Percentiles rank a stretch among this genome's conserved stretches.
phyloP scores from a whole-genome alignment of 768 basidiomycete genomes.

The Serendipita sp. region DNA sequence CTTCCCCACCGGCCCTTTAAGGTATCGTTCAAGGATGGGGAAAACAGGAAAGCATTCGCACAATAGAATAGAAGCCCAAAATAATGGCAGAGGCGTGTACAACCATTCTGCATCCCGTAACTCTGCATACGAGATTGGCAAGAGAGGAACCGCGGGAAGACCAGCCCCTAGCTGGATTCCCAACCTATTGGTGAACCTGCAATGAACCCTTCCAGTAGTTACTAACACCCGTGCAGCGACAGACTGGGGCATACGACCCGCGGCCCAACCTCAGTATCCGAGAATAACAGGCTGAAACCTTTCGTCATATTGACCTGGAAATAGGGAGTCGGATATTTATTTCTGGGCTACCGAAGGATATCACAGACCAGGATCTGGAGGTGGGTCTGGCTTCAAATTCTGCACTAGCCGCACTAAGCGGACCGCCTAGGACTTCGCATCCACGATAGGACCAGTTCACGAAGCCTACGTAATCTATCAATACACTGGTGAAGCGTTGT shows the following conservation, averaged over 20 bases:
- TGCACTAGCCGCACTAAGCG: too few species aligned
- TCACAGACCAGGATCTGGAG: neutral
- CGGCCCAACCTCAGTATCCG: neutral
- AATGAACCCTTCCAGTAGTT: neutral
- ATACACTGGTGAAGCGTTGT: neutral
- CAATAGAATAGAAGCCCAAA: neutral
- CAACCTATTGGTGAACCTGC: neutral
- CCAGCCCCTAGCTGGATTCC: neutral
- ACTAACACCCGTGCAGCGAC: neutral
- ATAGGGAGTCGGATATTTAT: neutral
- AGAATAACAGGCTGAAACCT: neutral
- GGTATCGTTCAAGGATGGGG: too few species aligned
- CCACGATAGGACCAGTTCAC: neutral
- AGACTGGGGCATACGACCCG: neutral
- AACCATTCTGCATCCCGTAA: neutral
- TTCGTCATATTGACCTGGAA: neutral
- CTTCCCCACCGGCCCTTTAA: too few species aligned
- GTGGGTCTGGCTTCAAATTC: neutral
- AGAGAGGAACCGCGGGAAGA: neutral
- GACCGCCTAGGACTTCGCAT: neutral
- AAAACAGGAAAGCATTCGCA: neutral
- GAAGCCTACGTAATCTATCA: neutral
- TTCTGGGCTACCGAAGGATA: conserved; percentile 5
- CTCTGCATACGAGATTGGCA: neutral
- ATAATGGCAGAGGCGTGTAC: neutral